These are phyloP conservation scores for Sporisorium scitamineum DNA, from an alignment of 1,284 basidiomycete genomes.

Conservation along the genomic window DNA sequence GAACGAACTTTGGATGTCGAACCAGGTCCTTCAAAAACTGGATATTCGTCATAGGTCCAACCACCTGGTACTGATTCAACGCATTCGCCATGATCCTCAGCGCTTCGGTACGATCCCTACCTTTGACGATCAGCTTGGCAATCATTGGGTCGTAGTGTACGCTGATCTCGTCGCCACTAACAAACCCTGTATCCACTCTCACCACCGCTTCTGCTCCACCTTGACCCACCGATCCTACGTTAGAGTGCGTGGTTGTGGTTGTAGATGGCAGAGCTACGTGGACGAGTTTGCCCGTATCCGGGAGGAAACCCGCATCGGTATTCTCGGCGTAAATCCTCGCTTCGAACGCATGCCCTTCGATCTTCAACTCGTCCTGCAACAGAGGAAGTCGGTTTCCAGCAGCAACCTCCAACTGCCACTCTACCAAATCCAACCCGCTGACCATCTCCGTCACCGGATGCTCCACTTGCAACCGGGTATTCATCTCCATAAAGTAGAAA, in stretches of 20 bases:
- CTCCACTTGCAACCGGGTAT: slow-evolving; percentile 82
- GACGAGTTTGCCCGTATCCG: slow-evolving; percentile 85
- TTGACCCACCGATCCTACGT: neutral
- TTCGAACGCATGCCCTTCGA: slow-evolving; percentile 92
- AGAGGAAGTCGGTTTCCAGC: slow-evolving; percentile 87
- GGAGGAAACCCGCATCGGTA: slow-evolving; percentile 76
- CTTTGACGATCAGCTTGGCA: slow-evolving; percentile 90
- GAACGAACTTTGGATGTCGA: slow-evolving; percentile 80
- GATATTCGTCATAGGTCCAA: slow-evolving; percentile 89
- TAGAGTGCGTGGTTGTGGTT: slow-evolving; percentile 65
- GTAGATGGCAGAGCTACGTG: slow-evolving; percentile 75
- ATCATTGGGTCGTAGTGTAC: slow-evolving; percentile 89
- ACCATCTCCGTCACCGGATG: slow-evolving; percentile 97
- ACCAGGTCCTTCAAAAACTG: slow-evolving; percentile 86
- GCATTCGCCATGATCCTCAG: slow-evolving; percentile 82
- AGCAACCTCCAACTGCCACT: slow-evolving; percentile 89
- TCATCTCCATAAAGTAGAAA: slow-evolving; percentile 72
- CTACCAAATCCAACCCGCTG: slow-evolving; percentile 88
- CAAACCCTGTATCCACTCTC: slow-evolving; percentile 91
- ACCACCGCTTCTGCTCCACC: slow-evolving; percentile 73
- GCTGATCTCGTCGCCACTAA: slow-evolving; percentile 78
- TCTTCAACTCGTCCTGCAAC: slow-evolving; percentile 80
- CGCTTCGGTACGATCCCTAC: slow-evolving; percentile 85
- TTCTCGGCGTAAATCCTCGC: slow-evolving; percentile 97
- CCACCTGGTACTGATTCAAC: slow-evolving; percentile 87